These are phyloP conservation scores for Aspergillus tamarii DNA, from an alignment of 2,329 filamentous ascomycete genomes.

Conservation along the genomic window DNA sequence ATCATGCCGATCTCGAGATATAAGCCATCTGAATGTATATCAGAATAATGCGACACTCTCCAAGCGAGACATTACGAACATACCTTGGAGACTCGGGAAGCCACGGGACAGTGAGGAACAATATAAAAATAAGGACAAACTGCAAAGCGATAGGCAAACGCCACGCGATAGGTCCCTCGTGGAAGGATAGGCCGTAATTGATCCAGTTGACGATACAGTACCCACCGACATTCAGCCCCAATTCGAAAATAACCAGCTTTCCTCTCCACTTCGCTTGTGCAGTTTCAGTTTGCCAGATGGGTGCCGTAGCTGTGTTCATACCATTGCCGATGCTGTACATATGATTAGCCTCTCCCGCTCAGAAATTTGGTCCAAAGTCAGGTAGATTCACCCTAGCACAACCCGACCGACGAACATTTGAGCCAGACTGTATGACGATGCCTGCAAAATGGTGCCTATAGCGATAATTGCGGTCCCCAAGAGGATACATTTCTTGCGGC, in stretches of 20 bases:
- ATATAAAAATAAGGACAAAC: not conserved
- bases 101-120: not conserved
- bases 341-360: too few relatives aligned
- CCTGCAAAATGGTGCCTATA: not conserved
- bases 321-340: slow-evolving; percentile 3
- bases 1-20: not conserved
- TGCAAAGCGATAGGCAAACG: not conserved
- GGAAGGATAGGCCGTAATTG: not conserved
- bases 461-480: not conserved
- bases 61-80: not conserved
- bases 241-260: not conserved
- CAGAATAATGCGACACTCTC: not conserved
- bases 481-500: not conserved
- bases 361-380: too few relatives aligned
- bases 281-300: not conserved
- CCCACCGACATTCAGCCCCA: not conserved
- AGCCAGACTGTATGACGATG: not conserved
- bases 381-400: not conserved
- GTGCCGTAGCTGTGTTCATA: slow-evolving; percentile 1
- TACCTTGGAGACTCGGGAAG: not conserved
- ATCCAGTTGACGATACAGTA: slow-evolving; percentile 1
- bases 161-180: not conserved
- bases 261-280: not conserved
- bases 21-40: not conserved
- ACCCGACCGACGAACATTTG: not conserved